phyloP scores from a whole-genome alignment of 2,329 filamentous ascomycete species.

The Fusarium beomiforme region DNA sequence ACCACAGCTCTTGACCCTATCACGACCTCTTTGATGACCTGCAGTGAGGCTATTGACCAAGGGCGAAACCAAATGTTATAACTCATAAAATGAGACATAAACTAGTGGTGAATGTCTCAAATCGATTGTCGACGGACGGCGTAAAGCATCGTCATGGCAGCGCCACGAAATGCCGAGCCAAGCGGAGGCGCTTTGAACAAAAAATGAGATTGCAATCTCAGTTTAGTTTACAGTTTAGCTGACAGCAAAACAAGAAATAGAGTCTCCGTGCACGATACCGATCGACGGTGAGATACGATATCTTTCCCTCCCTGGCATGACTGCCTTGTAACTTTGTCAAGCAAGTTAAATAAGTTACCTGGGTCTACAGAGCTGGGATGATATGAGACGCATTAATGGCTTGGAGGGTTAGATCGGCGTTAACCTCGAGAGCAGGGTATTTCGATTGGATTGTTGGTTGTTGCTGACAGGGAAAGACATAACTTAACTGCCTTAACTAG shows the following conservation, averaged over 20 bases:
- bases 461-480: slow-evolving; percentile 19
- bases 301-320: slow-evolving; percentile 1
- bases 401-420: slow-evolving; percentile 17
- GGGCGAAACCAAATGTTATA: neutral
- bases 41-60: neutral
- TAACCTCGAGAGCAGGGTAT: slow-evolving; percentile 12
- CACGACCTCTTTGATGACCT: neutral
- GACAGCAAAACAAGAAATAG: slow-evolving; percentile 6
- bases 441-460: slow-evolving; percentile 16
- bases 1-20: neutral
- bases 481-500: slow-evolving; percentile 2
- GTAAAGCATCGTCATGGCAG: slow-evolving; percentile 37
- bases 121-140: slow-evolving; percentile 3
- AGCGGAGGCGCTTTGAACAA: slow-evolving; percentile 23
- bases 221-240: slow-evolving; percentile 9
- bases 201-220: slow-evolving; percentile 16
- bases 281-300: slow-evolving; percentile 24
- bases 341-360: neutral
- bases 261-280: slow-evolving; percentile 27
- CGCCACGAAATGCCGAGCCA: slow-evolving; percentile 32
- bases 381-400: slow-evolving; percentile 44
- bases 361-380: slow-evolving; percentile 29
- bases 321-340: slow-evolving; percentile 2
- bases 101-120: slow-evolving; percentile 21
- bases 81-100: neutral